Evolutionary conservation across 352 stramenopile genomes (phyloP), one percentile per base, ranked within the genome.

Genomic region (Phytophthora fragariaefolia): DNA sequence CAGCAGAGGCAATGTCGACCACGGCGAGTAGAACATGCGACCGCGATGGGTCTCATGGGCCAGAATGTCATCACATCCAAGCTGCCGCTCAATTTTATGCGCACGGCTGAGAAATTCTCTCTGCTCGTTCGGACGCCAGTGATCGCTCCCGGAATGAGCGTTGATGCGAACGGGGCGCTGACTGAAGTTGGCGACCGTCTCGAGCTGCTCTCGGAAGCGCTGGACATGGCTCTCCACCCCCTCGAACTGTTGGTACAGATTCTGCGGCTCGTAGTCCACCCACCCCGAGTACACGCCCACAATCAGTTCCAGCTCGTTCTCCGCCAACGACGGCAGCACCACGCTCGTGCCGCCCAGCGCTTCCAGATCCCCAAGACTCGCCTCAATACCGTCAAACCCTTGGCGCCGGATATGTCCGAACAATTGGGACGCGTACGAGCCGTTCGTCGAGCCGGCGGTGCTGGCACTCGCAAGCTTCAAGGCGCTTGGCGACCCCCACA

Each of bases 1-100:
- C 23, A 92, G 62, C 54, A 90, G 59, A 48, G 82, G 71, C 38
- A 88, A 56, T 23, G 83, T 90, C 15, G 73, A 57, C 83, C 83
- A 92, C n/a, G 83, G 83, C 50, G 83, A 90, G 74, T 87, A 88
- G 23, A 92, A 81, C 24, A 89, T 76, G 38, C 83, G 83, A 7
- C 83, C 81, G 23, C 83, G 75, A 56, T 92, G 83, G 10, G 83
- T 90, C 69, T 92, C 83, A 34, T 89, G 82, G 15, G 74, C 79
- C 30, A 89, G 34, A 30, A 77, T 51, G 3, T 77, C 65, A 23
- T 73, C 47, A 6, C 68, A 67, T 0, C 60, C 70, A 7, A 90
- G 20, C 38, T 80, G 52, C 24, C 47, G 58, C 51, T 87, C 77
- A 28, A 85, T 64, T 52, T 86, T 79, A 22, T 83, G 71, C 17